Evolutionary conservation across 176 grass and related monocot species (phyloP), one percentile per base, ranked within the genome.

Genomic region (Oryza glumipatula): DNA sequence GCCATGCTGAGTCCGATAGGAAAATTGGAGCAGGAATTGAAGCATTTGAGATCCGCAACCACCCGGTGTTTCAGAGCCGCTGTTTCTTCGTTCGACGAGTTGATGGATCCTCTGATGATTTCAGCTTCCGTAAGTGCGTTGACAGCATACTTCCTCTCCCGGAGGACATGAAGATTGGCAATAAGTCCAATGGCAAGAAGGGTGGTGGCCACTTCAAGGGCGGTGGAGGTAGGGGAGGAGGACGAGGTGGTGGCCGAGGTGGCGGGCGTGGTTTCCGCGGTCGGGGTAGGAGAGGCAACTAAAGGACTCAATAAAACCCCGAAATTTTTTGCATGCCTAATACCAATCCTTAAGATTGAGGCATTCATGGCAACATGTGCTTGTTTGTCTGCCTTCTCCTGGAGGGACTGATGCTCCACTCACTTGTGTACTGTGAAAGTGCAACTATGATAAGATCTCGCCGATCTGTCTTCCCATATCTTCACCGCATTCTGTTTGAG

Each of bases 71-170:
- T 82, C 88, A 82, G 54, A 99, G 89, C 79, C 70, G 86, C 13
- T 99, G 97, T 66, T 99, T 99, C 92, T 99, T 99, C 13, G 19
- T 94, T 68, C 35, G 88, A 22, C 85, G 97, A 12, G 82, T 88
- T 19, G 97, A 99, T 52, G 94, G 94, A 15, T 89, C 94, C 0
- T 7, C 65, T 0, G 97, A 99, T 11, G 97, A 99, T 46, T 99
- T 99, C 72, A 99, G 97, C 88, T 99, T 99, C 84, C 93, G 97
- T 60, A 99, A 99, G 78, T 99, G 97, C 39, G 92, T 99, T 0
- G 88, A 99, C 77, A 88, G 77, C 19, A 92, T 96, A 73, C 90
- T 99, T 43, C 94, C 97, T 46, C 86, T 96, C 78, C 97, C 97
- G 4, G 93, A 96, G 52, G 65, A 92, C 65, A 72, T 96, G 84